phyloP scores from a whole-genome alignment of 805 yeast species.

The Vanderwaltozyma yarrowii region DNA sequence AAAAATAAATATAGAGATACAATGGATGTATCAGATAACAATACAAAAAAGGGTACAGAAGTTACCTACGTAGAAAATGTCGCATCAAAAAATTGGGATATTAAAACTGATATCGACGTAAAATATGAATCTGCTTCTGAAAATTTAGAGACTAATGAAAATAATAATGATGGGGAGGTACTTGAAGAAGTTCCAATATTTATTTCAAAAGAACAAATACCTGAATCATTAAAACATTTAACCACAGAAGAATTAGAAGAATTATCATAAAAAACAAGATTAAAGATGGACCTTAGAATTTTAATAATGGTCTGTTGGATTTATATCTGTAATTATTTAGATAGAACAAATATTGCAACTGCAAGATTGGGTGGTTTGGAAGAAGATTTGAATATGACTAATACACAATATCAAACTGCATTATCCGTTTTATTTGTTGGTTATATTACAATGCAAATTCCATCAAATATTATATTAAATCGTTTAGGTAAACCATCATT shows the following conservation, averaged over 20 bases:
- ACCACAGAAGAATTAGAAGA: slow-evolving; percentile 34
- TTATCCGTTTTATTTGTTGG: slow-evolving; percentile 38
- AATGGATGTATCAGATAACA: slow-evolving; percentile 1
- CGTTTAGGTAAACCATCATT: slow-evolving; percentile 41
- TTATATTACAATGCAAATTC: slow-evolving; percentile 30
- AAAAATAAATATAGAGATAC: background rate
- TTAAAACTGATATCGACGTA: background rate
- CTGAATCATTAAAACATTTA: slow-evolving; percentile 14
- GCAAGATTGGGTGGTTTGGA: slow-evolving; percentile 45
- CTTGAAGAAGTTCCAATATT: slow-evolving; percentile 4
- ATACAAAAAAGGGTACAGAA: slow-evolving; percentile 1
- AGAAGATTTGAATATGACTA: slow-evolving; percentile 31
- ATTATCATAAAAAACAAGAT: slow-evolving; percentile 34
- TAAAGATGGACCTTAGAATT: slow-evolving; percentile 40
- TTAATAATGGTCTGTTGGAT: slow-evolving; percentile 41
- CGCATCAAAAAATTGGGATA: background rate
- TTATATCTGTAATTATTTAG: slow-evolving; percentile 44
- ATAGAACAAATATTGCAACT: slow-evolving; percentile 51
- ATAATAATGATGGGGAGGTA: background rate
- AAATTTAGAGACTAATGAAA: slow-evolving; percentile 1
- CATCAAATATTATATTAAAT: slow-evolving; percentile 33
- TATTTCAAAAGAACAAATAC: slow-evolving; percentile 9
- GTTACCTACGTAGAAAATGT: slow-evolving; percentile 1
- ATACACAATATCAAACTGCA: slow-evolving; percentile 33
- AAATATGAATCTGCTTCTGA: background rate